Base-by-base conservation (phyloP, 345 rosid genomes). In the Hypericum androsaemum region DNA sequence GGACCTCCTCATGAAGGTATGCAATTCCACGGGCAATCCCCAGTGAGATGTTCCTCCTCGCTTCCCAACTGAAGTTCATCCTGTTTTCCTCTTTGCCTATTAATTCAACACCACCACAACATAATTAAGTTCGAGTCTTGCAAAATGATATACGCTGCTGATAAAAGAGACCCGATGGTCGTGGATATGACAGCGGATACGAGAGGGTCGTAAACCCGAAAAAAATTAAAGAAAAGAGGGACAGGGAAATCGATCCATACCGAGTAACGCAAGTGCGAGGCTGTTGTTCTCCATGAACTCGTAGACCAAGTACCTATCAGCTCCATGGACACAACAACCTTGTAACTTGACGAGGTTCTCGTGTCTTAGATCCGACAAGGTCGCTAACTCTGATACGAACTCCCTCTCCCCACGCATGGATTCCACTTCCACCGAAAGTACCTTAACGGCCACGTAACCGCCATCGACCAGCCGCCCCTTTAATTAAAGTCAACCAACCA, bases 391-490 rank as follows among this genome's bases (percentile, higher is more conserved):
- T 1, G 76, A 64, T 50, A 70, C 15, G 58, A 73, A 73, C 42
- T 70, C 76, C 16, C 35, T 64, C 28, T 77, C 61, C 45, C 81
- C 76, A 70, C 73, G 76, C 48, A 51, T 64, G 35, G 78, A 73
- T 54, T 51, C 67, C 12, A 50, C 56, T 52, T 51, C 67, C 15
- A 50, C 56, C 37, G 81, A 67, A 28, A 73, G 67, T 37, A 70
- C 69, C 57, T 73, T 77, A 37, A 73, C 49, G 4, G 76, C 78
- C 0, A 70, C 70, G 6, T 7, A 7, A 48, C 37, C 64, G 46
- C 78, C 81, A 51, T 70, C 76, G 56, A 39, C n/a, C 12, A 70
- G 57, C 40, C 46, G 64, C 16, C 78, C 78, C 78, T 77, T 45
- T 54, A 50, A 8, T n/a, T 5, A 39, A 52, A 52, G 40, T 50